These are phyloP conservation scores for Ophiorrhiza pumila DNA, from an alignment of 257 asterid genomes.

Conservation along the genomic window DNA sequence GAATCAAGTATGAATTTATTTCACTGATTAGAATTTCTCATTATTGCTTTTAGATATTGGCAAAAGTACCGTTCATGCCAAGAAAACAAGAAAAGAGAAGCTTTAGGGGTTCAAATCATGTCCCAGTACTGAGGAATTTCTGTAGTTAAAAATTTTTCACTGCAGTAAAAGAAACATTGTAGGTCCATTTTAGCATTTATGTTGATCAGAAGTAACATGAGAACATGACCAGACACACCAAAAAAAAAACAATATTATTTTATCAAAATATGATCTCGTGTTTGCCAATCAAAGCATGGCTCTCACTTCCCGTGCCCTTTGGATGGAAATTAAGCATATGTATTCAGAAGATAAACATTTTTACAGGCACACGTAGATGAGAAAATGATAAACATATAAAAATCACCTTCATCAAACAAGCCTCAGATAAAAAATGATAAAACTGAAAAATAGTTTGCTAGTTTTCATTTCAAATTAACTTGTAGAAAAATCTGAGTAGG, in stretches of 20 bases:
- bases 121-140: not conserved
- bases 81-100: not conserved
- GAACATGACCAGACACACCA: not conserved
- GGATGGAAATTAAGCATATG: not conserved
- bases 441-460: no score
- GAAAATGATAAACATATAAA: no score
- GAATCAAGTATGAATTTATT: not conserved
- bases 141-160: not conserved
- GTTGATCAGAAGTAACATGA: not conserved
- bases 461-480: no score
- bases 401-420: no score
- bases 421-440: no score
- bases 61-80: not conserved
- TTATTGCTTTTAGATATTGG: not conserved
- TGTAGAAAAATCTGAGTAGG: no score
- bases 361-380: no score
- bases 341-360: not conserved
- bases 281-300: not conserved
- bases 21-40: not conserved
- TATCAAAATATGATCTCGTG: not conserved
- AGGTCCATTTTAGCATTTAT: not conserved
- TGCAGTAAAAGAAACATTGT: not conserved
- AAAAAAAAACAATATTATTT: not conserved
- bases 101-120: not conserved
- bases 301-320: not conserved